Conservation (phyloP, 306 rosid species). For the Sophora flavescens region DNA sequence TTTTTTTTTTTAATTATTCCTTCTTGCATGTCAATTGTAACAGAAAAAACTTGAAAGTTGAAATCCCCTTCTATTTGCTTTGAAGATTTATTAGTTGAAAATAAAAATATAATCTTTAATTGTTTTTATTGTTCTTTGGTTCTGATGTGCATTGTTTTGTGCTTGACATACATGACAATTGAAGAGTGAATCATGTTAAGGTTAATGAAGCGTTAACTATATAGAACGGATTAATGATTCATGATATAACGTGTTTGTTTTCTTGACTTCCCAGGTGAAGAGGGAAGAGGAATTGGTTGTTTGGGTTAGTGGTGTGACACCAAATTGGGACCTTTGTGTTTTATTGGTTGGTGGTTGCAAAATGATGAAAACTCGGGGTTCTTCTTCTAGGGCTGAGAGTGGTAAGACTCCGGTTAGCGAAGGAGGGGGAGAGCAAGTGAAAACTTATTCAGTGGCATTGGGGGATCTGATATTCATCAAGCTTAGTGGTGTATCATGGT, state of each 20-base stretch:
- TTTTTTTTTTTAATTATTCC: too few relatives aligned
- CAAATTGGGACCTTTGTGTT: slow-evolving; percentile 32
- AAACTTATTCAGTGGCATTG: slow-evolving; percentile 43
- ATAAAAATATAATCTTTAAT: background rate
- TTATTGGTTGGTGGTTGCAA: slow-evolving; percentile 22
- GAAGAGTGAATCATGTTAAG: background rate
- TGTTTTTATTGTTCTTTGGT: background rate
- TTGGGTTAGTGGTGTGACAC: background rate
- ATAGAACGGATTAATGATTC: background rate
- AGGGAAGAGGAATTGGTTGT: background rate
- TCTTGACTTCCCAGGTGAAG: slow-evolving; percentile 19
- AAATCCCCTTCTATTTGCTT: background rate
- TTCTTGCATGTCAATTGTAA: slow-evolving; percentile 13
- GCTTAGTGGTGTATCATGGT: slow-evolving; percentile 62
- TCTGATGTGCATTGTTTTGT: background rate
- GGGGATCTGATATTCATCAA: slow-evolving; percentile 61
- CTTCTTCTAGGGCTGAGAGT: slow-evolving; percentile 24
- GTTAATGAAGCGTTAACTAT: background rate
- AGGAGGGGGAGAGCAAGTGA: slow-evolving; percentile 39
- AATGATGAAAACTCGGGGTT: slow-evolving; percentile 36
- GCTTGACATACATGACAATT: background rate
- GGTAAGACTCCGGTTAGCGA: slow-evolving; percentile 29
- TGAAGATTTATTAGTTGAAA: background rate
- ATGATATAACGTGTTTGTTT: background rate
- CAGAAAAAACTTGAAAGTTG: background rate